Percentiles rank a stretch among this genome's conserved stretches.
These are phyloP conservation scores for Purpureocillium takamizusanense DNA, from an alignment of 2,329 filamentous ascomycete genomes.

Conservation along the genomic window DNA sequence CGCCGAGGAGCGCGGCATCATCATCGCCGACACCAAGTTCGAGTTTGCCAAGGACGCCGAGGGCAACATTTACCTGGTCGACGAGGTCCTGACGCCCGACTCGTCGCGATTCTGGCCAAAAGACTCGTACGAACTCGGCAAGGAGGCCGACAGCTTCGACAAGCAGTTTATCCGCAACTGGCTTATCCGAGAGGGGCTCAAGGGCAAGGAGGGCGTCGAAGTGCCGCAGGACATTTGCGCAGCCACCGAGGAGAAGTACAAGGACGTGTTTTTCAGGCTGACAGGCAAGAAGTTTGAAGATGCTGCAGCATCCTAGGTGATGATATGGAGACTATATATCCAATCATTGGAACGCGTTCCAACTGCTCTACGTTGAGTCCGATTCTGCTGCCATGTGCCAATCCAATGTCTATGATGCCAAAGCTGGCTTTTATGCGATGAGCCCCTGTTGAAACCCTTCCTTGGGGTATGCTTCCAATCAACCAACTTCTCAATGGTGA, in stretches of 20 bases:
- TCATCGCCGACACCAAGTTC: conserved; percentile 34
- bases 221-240: conserved; percentile 50
- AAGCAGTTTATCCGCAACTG: conserved; percentile 83
- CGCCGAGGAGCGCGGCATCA: conserved; percentile 34
- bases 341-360: too few species aligned
- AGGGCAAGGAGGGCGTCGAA: conserved; percentile 35
- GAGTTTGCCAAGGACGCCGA: conserved; percentile 46
- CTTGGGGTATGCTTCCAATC: not conserved
- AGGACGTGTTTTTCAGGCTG: conserved; percentile 37
- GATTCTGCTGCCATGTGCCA: too few species aligned
- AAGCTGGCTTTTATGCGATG: too few species aligned
- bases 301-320: conserved; percentile 5
- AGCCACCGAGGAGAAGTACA: conserved; percentile 10
- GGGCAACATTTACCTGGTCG: conserved; percentile 39
- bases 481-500: not conserved
- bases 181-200: conserved; percentile 60
- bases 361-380: too few species aligned
- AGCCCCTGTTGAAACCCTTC: too few species aligned
- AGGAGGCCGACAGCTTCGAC: conserved; percentile 75
- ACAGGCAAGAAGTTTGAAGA: conserved; percentile 42
- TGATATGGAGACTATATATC: not conserved
- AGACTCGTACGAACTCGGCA: conserved; percentile 54
- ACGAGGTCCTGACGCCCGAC: conserved; percentile 81
- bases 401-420: too few species aligned
- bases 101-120: conserved; percentile 81